Evolutionary conservation across 331 rosid genomes (phyloP), one percentile per base, ranked within the genome.

Genomic region (Malus hybrid): DNA sequence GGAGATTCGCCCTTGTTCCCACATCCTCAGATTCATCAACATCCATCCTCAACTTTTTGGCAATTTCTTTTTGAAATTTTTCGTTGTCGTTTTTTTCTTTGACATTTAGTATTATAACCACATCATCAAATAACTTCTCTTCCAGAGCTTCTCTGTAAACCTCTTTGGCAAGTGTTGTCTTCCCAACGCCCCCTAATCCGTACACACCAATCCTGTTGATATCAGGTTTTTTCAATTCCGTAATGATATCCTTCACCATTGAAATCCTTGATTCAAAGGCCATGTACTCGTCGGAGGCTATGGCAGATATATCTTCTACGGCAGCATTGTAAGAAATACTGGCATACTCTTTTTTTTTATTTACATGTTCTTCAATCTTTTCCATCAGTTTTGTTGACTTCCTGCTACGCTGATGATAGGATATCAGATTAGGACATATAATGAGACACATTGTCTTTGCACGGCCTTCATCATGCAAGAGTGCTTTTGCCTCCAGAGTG

Each of bases 151-250:
- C 29, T 7, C 52, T 7, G 1, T 0, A 63, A 2, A 79, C 68
- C 39, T 72, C 52, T 79, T 66, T 28, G 36, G 18, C 73, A 0
- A 79, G 68, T 11, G 73, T 79, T 1, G 78, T 55, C 22, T 65
- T 66, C 2, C 82, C 77, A 0, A 56, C 56, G 8, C 77, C 73
- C 1, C 62, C 48, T 10, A 59, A 5, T 22, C 82, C 82, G 9
- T 56, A n/a, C 5, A 79, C 68, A 0, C 82, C 82, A 73, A 79
- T 39, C 78, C 0, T 18, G 22, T 54, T 56, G 46, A 16, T 36
- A 39, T 28, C 4, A 0, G 48, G 50, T 12, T 76, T 71, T 6
- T 7, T 34, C 46, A 76, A 11, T 27, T 20, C 69, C 3, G 11
- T 6, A 55, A 76, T 19, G n/a, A 68, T 59, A 2, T 42, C 2